Percentiles rank a stretch among this genome's conserved stretches.
Evolutionary conservation across 352 stramenopile genomes (phyloP).

Genomic region (Blastocystis sp.): DNA sequence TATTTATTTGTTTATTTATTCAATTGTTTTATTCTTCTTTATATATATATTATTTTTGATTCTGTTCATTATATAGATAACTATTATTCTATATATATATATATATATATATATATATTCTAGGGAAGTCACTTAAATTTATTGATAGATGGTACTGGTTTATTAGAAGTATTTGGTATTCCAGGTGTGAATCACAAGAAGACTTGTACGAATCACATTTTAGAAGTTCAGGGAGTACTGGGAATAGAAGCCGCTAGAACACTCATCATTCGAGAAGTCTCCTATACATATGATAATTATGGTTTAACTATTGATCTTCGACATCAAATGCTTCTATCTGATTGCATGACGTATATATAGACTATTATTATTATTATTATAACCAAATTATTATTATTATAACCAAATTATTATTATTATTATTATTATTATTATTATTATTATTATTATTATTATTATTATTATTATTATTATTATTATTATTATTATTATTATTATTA

Average conservation of each 20-base stretch:
- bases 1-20: too few species aligned
- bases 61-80: too few species aligned
- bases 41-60: too few species aligned
- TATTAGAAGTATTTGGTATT: constrained; percentile 88
- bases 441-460: too few species aligned
- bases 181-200: constrained; percentile 77
- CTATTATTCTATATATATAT: too few species aligned
- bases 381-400: constrained; percentile 68
- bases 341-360: constrained; percentile 90
- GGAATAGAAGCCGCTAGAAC: constrained; percentile 90
- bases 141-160: constrained; percentile 88
- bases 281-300: constrained; percentile 95
- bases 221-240: constrained; percentile 78
- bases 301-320: constrained; percentile 90
- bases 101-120: too few species aligned
- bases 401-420: too few species aligned
- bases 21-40: too few species aligned
- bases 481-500: too few species aligned
- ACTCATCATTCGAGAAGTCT: constrained; percentile 86
- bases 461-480: too few species aligned
- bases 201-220: constrained; percentile 93
- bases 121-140: constrained; percentile 79
- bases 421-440: too few species aligned
- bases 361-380: constrained; percentile 59
- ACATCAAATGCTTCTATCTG: constrained; percentile 92